Percentiles rank a stretch among this genome's conserved stretches.
phyloP scores from a whole-genome alignment of 1,284 basidiomycete species.

The Ceratobasidium sp. region DNA sequence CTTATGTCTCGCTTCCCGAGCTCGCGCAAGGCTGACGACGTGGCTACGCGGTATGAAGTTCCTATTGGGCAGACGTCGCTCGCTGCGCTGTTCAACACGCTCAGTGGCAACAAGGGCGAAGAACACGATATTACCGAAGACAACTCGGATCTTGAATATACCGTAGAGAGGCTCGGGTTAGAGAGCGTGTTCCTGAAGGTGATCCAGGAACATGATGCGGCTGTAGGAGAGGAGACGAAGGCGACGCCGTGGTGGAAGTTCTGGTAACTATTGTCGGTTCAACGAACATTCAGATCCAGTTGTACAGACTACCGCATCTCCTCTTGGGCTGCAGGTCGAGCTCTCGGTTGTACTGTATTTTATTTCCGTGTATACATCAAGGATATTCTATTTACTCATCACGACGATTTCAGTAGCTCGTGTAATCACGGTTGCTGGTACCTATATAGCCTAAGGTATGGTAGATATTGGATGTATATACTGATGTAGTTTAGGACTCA shows the following conservation, averaged over 20 bases:
- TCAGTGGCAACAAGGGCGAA: conserved; percentile 28
- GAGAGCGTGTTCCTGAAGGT: conserved; percentile 83
- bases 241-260: conserved; percentile 18
- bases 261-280: neutral
- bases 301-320: too few species aligned
- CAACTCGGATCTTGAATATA: conserved; percentile 72
- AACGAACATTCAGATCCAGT: neutral
- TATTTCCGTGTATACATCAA: too few species aligned
- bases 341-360: too few species aligned
- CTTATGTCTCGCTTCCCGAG: conserved; percentile 76
- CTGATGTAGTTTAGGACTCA: too few species aligned
- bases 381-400: too few species aligned
- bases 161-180: conserved; percentile 75
- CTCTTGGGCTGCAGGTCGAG: too few species aligned
- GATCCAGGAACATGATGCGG: conserved; percentile 61
- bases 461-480: too few species aligned
- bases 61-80: conserved; percentile 63
- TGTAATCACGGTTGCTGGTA: too few species aligned
- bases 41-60: conserved; percentile 83
- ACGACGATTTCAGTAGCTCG: too few species aligned
- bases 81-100: conserved; percentile 47
- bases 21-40: conserved; percentile 77
- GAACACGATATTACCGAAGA: conserved; percentile 52
- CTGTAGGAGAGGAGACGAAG: neutral
- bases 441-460: too few species aligned